Conservation (phyloP, 768 basidiomycete genomes). For the Flagelloscypha sp. region DNA sequence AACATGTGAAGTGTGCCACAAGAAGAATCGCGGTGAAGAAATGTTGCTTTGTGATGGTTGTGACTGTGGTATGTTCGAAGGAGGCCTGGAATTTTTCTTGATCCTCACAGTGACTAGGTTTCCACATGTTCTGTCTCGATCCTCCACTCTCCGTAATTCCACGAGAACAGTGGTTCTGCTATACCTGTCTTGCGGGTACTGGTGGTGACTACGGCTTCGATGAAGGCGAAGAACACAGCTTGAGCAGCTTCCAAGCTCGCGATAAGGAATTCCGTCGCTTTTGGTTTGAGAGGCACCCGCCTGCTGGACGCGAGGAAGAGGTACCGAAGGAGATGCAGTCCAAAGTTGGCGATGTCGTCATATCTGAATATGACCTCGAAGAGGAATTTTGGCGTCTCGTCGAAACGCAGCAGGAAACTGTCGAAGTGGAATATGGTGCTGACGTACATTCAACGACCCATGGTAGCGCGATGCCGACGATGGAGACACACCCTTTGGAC, state of each 20-base stretch:
- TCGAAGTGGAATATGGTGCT: slow-evolving; percentile 99
- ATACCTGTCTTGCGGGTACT: slow-evolving; percentile 80
- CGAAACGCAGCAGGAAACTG: slow-evolving; percentile 80
- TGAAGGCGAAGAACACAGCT: slow-evolving; percentile 91
- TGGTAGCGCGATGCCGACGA: slow-evolving; percentile 93
- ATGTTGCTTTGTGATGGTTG: slow-evolving; percentile 91
- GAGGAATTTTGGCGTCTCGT: slow-evolving; percentile 96
- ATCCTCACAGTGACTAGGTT: slow-evolving; percentile 46
- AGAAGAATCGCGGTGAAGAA: slow-evolving; percentile 79
- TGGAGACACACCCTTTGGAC: slow-evolving; percentile 88
- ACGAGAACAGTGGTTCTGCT: slow-evolving; percentile 94
- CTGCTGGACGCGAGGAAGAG: slow-evolving; percentile 25
- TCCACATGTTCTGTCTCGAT: slow-evolving; percentile 94
- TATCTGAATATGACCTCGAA: slow-evolving; percentile 91
- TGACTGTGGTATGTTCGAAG: slow-evolving; percentile 54
- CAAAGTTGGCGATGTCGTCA: slow-evolving; percentile 47
- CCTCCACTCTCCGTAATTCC: slow-evolving; percentile 83
- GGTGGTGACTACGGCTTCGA: slow-evolving; percentile 98
- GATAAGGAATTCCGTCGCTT: slow-evolving; percentile 81
- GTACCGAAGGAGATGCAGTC: slow-evolving; percentile 19
- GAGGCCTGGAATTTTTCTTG: slow-evolving; percentile 28
- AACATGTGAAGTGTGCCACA: slow-evolving; percentile 90
- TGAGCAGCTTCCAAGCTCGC: slow-evolving; percentile 86
- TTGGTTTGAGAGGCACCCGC: slow-evolving; percentile 82
- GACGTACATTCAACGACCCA: slow-evolving; percentile 97